Evolutionary conservation across 345 rosid genomes (phyloP), one percentile per base, ranked within the genome.

Genomic region (Rubroshorea leprosula): DNA sequence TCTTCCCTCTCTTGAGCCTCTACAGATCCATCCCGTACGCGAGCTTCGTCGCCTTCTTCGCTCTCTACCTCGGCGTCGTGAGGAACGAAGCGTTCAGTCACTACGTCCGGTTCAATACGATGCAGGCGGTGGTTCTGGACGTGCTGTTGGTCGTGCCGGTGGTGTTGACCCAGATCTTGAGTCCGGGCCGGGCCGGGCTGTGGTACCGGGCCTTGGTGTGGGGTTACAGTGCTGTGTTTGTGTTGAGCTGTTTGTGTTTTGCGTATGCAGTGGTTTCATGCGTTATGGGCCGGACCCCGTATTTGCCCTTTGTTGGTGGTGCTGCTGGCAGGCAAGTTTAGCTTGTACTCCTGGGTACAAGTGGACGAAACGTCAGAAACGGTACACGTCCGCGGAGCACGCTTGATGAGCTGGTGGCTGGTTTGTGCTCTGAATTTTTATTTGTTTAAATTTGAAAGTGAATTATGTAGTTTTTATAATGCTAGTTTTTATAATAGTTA

Each of bases 51-150:
- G 96, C 93, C 19, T 92, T 92, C 80, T 88, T 92, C 53, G 96
- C 80, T 10, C 73, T 92, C 13, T 92, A 89, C 53, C 61, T 86
- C n/a, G 95, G 90, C 0, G 78, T 92, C 6, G 98, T 86, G 19
- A 74, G 95, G 62, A 92, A 92, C 72, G 82, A 85, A 7, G 73
- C 74, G 26, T 77, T 92, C 67, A 80, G 77, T 57, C 82, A 62
- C 46, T 89, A 84, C 67, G 89, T 80, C 18, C 62, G 95, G 69
- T 92, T 86, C 73, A 89, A 86, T 59, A 72, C 96, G 5, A 92
- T 92, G 98, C 98, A 92, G 66, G 96, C 96, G 11, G 83, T 92
- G 48, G 80, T 93, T 23, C 63, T 92, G 23, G 98, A 92, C 68
- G 96, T 89, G 44, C 77, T 92, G n/a, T 56, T 92, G 46, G 89